Evolutionary conservation across 768 basidiomycete genomes (phyloP).

Genomic region (Crepidotus variabilis): DNA sequence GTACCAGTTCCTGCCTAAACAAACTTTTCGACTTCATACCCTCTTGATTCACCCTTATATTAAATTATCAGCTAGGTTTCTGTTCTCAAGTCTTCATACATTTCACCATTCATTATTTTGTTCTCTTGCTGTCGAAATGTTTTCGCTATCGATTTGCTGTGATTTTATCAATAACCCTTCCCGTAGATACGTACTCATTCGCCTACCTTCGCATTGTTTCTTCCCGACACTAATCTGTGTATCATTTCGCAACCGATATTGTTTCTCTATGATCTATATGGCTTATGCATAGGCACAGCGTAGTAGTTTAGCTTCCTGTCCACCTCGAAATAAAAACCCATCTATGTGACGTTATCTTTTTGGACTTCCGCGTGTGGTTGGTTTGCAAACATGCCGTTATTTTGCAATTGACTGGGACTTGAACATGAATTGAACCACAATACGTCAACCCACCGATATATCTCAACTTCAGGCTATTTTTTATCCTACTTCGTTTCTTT

Average conservation of each 20-base stretch:
- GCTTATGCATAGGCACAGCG: background rate
- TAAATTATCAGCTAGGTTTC: constrained; percentile 23
- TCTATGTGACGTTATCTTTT: too few relatives aligned
- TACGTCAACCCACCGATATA: too few relatives aligned
- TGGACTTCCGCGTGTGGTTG: too few relatives aligned
- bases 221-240: background rate
- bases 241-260: background rate
- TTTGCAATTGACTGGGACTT: too few relatives aligned
- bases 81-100: constrained; percentile 10
- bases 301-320: too few relatives aligned
- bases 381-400: too few relatives aligned
- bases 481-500: too few relatives aligned
- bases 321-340: too few relatives aligned
- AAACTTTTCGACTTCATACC: background rate
- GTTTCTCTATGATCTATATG: background rate
- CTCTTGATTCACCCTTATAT: constrained; percentile 10
- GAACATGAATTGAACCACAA: too few relatives aligned
- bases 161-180: constrained; percentile 3
- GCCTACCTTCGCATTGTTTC: constrained; percentile 1
- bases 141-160: constrained; percentile 5
- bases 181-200: background rate
- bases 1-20: constrained; percentile 27
- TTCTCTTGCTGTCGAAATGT: constrained; percentile 19
- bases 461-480: too few relatives aligned
- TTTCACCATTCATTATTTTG: constrained; percentile 4